Percentiles rank a stretch among this genome's conserved stretches.
Evolutionary conservation across 2,329 filamentous ascomycete genomes (phyloP).

Genomic region (Blumeria graminis): DNA sequence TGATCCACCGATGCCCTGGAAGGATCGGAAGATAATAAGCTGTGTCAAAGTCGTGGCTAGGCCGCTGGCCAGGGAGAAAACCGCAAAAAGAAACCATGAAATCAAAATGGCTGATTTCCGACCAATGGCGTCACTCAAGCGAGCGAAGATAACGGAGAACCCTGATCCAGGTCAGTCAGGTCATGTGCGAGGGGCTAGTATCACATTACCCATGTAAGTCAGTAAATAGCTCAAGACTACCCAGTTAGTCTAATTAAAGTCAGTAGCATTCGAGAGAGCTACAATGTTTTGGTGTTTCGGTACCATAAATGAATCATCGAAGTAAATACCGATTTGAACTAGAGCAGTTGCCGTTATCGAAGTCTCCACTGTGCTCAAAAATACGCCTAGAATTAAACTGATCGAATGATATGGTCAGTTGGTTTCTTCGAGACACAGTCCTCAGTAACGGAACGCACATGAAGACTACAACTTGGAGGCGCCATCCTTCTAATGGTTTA

Average conservation of each 20-base stretch:
- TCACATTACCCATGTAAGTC: slow-evolving; percentile 1
- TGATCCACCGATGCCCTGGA: slow-evolving; percentile 16
- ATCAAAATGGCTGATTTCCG: slow-evolving; percentile 25
- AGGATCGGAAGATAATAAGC: slow-evolving; percentile 13
- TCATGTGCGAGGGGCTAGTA: neutral
- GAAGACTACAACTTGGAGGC: neutral
- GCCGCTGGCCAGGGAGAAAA: slow-evolving; percentile 31
- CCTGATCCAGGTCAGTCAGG: neutral
- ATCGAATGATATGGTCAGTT: neutral
- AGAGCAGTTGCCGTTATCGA: slow-evolving; percentile 35
- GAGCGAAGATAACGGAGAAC: slow-evolving; percentile 25
- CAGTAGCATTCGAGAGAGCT: neutral
- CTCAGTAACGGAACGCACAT: neutral
- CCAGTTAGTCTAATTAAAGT: slow-evolving; percentile 1
- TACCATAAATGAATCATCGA: slow-evolving; percentile 1
- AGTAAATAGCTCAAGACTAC: slow-evolving; percentile 1
- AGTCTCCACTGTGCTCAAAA: slow-evolving; percentile 33
- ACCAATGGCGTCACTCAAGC: slow-evolving; percentile 28
- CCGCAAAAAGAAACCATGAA: slow-evolving; percentile 28
- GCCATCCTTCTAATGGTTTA: slow-evolving; percentile 1
- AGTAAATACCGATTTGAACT: slow-evolving; percentile 20
- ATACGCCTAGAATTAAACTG: slow-evolving; percentile 27
- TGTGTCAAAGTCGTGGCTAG: slow-evolving; percentile 21
- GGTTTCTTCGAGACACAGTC: neutral
- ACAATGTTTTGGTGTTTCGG: neutral